Evolutionary conservation across 805 yeast species (phyloP).

Genomic region (Wickerhamiella dianesei): DNA sequence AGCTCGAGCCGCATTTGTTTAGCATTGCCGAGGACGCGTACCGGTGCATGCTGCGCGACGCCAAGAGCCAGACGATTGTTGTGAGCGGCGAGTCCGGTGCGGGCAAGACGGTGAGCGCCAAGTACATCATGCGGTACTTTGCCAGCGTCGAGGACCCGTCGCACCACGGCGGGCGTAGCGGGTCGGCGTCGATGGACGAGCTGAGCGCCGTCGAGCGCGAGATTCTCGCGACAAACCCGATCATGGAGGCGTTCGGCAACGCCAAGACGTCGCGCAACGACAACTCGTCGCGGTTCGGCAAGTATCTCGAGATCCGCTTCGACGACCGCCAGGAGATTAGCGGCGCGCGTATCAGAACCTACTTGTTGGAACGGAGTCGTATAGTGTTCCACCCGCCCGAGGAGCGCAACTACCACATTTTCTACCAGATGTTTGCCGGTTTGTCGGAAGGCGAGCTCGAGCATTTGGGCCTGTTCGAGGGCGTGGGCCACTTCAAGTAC

Average conservation of each 20-base stretch:
- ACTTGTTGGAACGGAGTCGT: constrained; percentile 83
- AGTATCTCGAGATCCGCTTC: constrained; percentile 82
- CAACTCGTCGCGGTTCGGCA: constrained; percentile 95
- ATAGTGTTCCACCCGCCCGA: constrained; percentile 78
- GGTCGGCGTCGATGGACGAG: constrained; percentile 29
- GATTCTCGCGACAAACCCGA: constrained; percentile 91
- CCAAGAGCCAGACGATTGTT: constrained; percentile 83
- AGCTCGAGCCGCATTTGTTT: constrained; percentile 90
- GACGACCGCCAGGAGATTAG: constrained; percentile 62
- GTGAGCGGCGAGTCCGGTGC: constrained; percentile 98
- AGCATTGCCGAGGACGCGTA: constrained; percentile 98
- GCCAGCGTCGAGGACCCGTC: constrained; percentile 69
- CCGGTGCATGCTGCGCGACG: constrained; percentile 79
- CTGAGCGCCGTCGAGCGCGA: constrained; percentile 88
- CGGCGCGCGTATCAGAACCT: constrained; percentile 91
- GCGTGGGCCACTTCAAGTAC: constrained; percentile 60
- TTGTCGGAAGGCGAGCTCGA: constrained; percentile 37
- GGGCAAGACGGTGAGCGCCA: constrained; percentile 94
- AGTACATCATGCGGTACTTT: constrained; percentile 92
- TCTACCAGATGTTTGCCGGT: constrained; percentile 79
- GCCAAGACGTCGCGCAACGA: constrained; percentile 96
- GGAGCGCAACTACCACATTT: constrained; percentile 94
- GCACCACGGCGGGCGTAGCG: constrained; percentile 12
- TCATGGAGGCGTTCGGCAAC: constrained; percentile 97
- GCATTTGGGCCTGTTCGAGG: constrained; percentile 41